Evolutionary conservation across 2,329 filamentous ascomycete genomes (phyloP), one percentile per base, ranked within the genome.

Genomic region (Ascochyta pisi): DNA sequence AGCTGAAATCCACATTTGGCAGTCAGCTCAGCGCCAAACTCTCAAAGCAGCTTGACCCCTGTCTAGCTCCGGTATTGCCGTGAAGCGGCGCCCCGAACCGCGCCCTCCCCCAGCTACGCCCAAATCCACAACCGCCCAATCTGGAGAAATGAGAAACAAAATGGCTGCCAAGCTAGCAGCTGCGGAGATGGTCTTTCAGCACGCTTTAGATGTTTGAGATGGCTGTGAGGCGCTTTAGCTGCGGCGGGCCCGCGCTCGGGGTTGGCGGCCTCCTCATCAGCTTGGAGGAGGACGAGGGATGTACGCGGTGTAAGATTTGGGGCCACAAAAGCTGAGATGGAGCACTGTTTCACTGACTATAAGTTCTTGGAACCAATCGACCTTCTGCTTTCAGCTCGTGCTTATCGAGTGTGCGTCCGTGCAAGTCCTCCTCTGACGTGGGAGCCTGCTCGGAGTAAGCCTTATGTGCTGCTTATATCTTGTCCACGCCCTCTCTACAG

Each of bases 231-330:
- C 35, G 53, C 38, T 31, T 43, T 54, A 43, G 43, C 38, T 43
- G 44, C 31, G 27, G 42, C 31, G 19, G 37, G 43, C 16, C 48
- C 26, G 24, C 12, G 31, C 35, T 38, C 43, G 33, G 48, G 48
- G 42, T 34, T 40, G 13, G 33, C 24, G 7, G n/a, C 9, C 35
- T 33, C 42, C 37, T 56, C 53, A 56, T 56, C 53, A 56, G 53
- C 48, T 51, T 48, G 35, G n/a, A 46, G 31, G 27, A 46, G 31
- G 33, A 33, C 33, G 24, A 34, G 23, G 37, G 35, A 40, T 26
- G 24, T 22, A 37, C 35, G n/a, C 47, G 31, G 33, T 50, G 53
- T 51, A 22, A 47, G 42, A 51, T 44, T 35, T 9, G 10, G 31
- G 41, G 22, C 23, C 37, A 29, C 48, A 51, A 51, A 48, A 39